These are phyloP conservation scores for Ampelocalamus luodianensis DNA, from an alignment of 176 grass and related monocot species.

Conservation along the genomic window DNA sequence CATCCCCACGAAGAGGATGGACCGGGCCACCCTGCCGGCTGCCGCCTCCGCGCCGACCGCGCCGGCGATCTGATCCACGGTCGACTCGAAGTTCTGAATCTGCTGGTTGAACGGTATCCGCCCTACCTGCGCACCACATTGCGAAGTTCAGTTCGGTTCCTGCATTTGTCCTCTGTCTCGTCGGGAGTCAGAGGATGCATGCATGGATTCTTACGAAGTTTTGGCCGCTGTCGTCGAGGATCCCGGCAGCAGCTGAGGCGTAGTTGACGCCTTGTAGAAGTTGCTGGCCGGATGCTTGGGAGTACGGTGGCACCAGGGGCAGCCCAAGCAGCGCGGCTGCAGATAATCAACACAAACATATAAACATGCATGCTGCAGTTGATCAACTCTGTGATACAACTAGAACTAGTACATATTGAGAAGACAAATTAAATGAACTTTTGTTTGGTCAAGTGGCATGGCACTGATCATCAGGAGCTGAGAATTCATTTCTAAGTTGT, in stretches of 20 bases:
- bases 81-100: conserved; percentile 54
- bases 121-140: conserved; percentile 25
- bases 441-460: too few relatives aligned
- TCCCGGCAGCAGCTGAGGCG: conserved; percentile 69
- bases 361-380: neutral
- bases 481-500: neutral
- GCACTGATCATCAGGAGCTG: too few relatives aligned
- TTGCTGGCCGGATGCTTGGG: conserved; percentile 26
- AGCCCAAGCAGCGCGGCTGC: conserved; percentile 62
- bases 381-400: neutral
- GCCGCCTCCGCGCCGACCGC: conserved; percentile 1
- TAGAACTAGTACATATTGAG: neutral
- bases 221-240: conserved; percentile 59
- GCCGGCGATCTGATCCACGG: conserved; percentile 37
- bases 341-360: neutral
- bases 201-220: conserved; percentile 50
- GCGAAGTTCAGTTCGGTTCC: neutral
- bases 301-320: conserved; percentile 59
- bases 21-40: conserved; percentile 11
- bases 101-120: conserved; percentile 66
- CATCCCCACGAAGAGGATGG: conserved; percentile 60
- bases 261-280: conserved; percentile 55
- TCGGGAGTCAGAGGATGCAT: neutral
- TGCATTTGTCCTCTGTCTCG: too few relatives aligned
- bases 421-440: too few relatives aligned